These are phyloP conservation scores for Triticum turgidum DNA, from an alignment of 176 grass and related monocot species.

Conservation along the genomic window DNA sequence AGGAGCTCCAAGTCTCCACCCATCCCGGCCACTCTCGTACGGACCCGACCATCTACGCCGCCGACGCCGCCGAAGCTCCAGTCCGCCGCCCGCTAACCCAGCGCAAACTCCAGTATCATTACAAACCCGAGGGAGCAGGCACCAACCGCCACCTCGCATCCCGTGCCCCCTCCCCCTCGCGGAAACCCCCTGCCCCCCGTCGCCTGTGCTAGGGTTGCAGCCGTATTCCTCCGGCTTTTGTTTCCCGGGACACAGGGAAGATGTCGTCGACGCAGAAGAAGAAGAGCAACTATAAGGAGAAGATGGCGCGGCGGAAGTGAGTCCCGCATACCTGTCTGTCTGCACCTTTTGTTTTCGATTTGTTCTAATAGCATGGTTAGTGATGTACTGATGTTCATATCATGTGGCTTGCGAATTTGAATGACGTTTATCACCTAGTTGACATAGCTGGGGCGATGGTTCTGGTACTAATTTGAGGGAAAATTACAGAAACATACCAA, in stretches of 20 bases:
- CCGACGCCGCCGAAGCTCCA: background rate
- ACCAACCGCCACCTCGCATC: background rate
- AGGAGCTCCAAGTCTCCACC: background rate
- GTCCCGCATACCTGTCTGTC: background rate
- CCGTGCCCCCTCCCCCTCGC: background rate
- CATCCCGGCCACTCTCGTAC: background rate
- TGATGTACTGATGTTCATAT: too few relatives aligned
- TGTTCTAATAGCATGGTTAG: background rate
- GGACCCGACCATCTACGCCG: background rate
- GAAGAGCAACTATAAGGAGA: constrained; percentile 94
- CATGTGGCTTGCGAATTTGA: background rate
- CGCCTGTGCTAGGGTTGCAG: background rate
- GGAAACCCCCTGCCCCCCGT: background rate
- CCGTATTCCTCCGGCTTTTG: background rate
- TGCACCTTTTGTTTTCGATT: background rate
- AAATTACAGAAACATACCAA: background rate
- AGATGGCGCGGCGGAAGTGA: constrained; percentile 84
- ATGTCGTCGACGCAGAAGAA: constrained; percentile 63
- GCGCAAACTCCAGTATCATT: background rate
- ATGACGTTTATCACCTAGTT: background rate
- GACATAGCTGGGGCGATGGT: background rate
- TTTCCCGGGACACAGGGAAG: constrained; percentile 10
- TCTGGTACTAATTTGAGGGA: background rate
- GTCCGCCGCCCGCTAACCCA: background rate
- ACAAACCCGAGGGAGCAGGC: background rate